phyloP scores from a whole-genome alignment of 2,329 filamentous ascomycete species.

The Sarocladiaceae sp. region DNA sequence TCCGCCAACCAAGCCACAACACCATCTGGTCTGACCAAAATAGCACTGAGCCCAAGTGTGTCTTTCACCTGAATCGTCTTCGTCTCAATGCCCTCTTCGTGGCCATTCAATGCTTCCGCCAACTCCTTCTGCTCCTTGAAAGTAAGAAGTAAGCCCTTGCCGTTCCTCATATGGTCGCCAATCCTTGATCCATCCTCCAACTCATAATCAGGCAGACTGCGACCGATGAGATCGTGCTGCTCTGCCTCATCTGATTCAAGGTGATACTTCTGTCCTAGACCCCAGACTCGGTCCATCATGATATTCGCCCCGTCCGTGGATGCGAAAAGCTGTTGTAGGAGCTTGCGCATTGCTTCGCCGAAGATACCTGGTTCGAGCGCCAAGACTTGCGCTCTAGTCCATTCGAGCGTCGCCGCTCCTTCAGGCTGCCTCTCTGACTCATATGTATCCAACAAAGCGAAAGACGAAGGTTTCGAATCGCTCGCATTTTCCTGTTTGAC shows the following conservation, averaged over 20 bases:
- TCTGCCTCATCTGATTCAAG: neutral
- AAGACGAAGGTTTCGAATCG: too few species aligned
- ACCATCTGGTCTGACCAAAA: conserved; percentile 4
- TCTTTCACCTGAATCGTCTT: neutral
- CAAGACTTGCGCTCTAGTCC: conserved; percentile 9
- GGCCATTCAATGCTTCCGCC: neutral
- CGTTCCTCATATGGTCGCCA: neutral
- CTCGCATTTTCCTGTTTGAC: conserved; percentile 11
- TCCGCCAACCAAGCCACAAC: conserved; percentile 1
- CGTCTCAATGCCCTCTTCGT: neutral
- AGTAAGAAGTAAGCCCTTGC: neutral
- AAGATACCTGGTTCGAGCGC: neutral
- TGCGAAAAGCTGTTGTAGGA: neutral
- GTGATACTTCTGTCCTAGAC: neutral
- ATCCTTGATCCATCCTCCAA: neutral
- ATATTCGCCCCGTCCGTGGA: neutral
- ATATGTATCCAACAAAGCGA: conserved; percentile 31
- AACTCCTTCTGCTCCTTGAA: neutral
- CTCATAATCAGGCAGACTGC: neutral
- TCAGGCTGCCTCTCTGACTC: conserved; percentile 30
- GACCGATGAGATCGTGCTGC: neutral
- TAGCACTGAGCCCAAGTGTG: neutral
- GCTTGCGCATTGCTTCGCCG: neutral
- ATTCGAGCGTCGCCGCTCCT: conserved; percentile 17
- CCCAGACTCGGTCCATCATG: conserved; percentile 1